Base-by-base conservation (phyloP, 23 red algal species). In the Chondrus crispus region DNA sequence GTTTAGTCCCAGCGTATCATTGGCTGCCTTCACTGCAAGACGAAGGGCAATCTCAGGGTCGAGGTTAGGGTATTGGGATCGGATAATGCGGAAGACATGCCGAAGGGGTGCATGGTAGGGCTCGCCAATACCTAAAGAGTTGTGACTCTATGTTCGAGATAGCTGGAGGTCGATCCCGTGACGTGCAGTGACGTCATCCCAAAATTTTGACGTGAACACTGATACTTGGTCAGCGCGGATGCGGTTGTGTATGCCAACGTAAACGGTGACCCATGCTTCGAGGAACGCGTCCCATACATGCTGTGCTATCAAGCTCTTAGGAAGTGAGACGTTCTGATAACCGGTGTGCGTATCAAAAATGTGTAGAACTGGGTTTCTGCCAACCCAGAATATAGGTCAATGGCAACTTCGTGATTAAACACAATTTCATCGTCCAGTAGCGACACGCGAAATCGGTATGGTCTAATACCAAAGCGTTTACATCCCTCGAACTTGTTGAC, bases 311-410 rank as follows among this genome's bases (percentile, higher is more conserved):
- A n/a, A n/a, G n/a, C n/a, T n/a, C n/a, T n/a, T n/a, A n/a, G n/a
- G n/a, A n/a, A n/a, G n/a, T 11, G 78, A 82, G 70, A 71, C 30
- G 5, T 47, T 58, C 9, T 2, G 39, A 48, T 39, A 77, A 48
- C 43, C 29, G 11, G 71, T 77, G 45, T 48, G 32, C 7, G 36
- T 68, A 41, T 86, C 82, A 19, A 86, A 18, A 41, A 86, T 42
- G 28, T 86, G 60, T 12, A 86, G 60, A 72, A 68, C 37, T 5
- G 82, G 82, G 7, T 86, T 26, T 18, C 1, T 40, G 60, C 70
- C 58, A 36, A 70, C 22, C 82, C 82, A 86, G 41, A 86, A 29
- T n/a, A n/a, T n/a, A 86, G 82, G 2, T 86, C 82, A 19, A 86
- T 36, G 11, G 58, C 58, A 30, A 86, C 35, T n/a, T 70, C 10